Base-by-base conservation (phyloP, 2,329 filamentous ascomycete species). In the Coniochaeta pulveracea region DNA sequence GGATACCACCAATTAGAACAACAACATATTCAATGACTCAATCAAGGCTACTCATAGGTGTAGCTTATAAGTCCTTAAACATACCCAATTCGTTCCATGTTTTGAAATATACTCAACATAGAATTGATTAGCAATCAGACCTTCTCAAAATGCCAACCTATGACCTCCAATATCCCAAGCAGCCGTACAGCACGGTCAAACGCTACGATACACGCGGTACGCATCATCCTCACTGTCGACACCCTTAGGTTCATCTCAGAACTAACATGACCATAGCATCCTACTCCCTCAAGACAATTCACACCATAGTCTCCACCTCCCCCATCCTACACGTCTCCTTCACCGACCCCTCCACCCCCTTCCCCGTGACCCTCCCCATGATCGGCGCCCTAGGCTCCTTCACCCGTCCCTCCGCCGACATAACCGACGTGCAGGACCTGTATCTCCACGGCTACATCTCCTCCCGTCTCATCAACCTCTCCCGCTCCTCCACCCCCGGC, bases 371-470 rank as follows among this genome's bases (percentile, higher is more conserved):
- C 34, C 66, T 93, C 2, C 85, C 85, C 40, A 89, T 93, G 84
- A 83, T 93, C 47, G 84, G 83, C 33, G 76, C 83, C 46, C 81
- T 91, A 68, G 82, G 76, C 10, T 82, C 76, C 16, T 91, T 79
- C 50, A 64, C 64, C 7, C 58, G 62, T 0, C 78, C 78, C 5
- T 76, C 69, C 34, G 65, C 73, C 11, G 63, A 66, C 34, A 54
- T 70, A 12, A 64, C 69, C 33, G 76, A 85, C 42, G 74, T 78
- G 0, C 63, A 85, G 5, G 78, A 86, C 37, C 68, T 80, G 40
- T 93, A 93, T 53, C 68, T 93, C 6, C 85, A 93, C 56, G 85
- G 85, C 49, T 93, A 89, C 54, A 78, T 89, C 44, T 83, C 76
- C 38, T 76, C 77, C 1, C 79, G 85, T 6, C 64, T 94, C 21